Evolutionary conservation across 2,329 filamentous ascomycete species (phyloP), one percentile per base, ranked within the genome.

Genomic region (Xylariaceae sp.): DNA sequence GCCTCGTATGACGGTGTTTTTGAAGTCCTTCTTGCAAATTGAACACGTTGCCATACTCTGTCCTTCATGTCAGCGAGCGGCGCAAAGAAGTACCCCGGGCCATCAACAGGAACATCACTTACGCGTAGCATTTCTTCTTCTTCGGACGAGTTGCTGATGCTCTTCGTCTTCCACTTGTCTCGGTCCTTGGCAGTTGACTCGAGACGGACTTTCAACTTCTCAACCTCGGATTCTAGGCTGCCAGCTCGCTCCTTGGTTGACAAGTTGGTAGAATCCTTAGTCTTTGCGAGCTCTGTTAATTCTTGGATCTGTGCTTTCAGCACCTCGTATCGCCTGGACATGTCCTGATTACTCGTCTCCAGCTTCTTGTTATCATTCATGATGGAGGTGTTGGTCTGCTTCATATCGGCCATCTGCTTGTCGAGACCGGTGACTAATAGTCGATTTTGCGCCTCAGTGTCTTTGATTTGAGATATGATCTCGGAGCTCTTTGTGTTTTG

Each of bases 401-500:
- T 90, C 60, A 90, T 74, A 62, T 97, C 90, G 10, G 85, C 83
- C 36, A 94, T 72, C 65, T 97, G 91, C 72, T 96, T 96, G 70
- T 99, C 94, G 53, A 96, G 74, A 61, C 92, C 96, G 58, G 83
- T 81, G 15, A 94, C 75, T 27, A 96, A 71, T 14, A 83, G 82
- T 44, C 89, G 81, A 56, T 86, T 89, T 46, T 88, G 82, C 6
- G 83, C 77, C 66, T 97, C 94, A 1, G 89, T 81, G 47, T 97
- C 92, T 73, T 99, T 99, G 48, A 97, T 75, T 58, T 95, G 89
- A 1, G 90, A 81, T 39, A 99, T 91, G 52, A 97, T 95, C 66
- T 97, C 94, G 0, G 90, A 90, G 49, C 89, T 95, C 71, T 95
- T 95, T 42, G 82, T 78, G 64, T 92, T 95, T 67, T 97, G 91